Conservation (phyloP, 805 yeast species). For the Metschnikowia lunata region DNA sequence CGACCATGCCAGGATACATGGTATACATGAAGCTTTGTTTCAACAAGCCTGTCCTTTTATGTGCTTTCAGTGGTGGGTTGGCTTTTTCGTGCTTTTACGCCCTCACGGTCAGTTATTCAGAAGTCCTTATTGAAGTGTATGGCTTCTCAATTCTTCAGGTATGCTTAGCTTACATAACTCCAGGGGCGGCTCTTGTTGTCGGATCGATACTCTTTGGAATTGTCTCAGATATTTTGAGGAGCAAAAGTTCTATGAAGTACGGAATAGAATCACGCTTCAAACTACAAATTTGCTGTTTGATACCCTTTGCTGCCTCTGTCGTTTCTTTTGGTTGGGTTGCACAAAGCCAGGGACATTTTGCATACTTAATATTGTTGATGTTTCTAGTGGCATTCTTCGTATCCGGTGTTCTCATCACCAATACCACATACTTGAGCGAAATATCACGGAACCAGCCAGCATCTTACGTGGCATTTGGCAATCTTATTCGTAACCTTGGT, state of each 20-base stretch:
- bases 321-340: conserved; percentile 53
- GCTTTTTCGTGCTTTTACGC: conserved; percentile 55
- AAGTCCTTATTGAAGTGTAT: conserved; percentile 35
- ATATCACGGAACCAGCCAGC: conserved; percentile 48
- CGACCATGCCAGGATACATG: conserved; percentile 27
- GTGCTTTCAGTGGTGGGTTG: conserved; percentile 45
- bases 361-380: conserved; percentile 38
- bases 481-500: conserved; percentile 48
- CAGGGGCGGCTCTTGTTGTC: conserved; percentile 45
- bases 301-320: conserved; percentile 41
- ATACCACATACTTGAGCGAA: conserved; percentile 52
- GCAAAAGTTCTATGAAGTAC: conserved; percentile 23
- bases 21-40: conserved; percentile 34
- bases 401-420: conserved; percentile 52
- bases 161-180: conserved; percentile 48
- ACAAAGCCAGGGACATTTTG: conserved; percentile 35
- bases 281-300: conserved; percentile 42
- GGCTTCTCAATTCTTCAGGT: conserved; percentile 30
- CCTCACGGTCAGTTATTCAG: conserved; percentile 47
- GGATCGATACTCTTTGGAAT: conserved; percentile 51
- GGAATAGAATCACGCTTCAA: conserved; percentile 46
- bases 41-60: conserved; percentile 42
- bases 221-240: conserved; percentile 39
- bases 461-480: conserved; percentile 50
- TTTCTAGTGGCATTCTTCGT: conserved; percentile 49